phyloP scores from a whole-genome alignment of 768 basidiomycete species.

The Suillus paluster region DNA sequence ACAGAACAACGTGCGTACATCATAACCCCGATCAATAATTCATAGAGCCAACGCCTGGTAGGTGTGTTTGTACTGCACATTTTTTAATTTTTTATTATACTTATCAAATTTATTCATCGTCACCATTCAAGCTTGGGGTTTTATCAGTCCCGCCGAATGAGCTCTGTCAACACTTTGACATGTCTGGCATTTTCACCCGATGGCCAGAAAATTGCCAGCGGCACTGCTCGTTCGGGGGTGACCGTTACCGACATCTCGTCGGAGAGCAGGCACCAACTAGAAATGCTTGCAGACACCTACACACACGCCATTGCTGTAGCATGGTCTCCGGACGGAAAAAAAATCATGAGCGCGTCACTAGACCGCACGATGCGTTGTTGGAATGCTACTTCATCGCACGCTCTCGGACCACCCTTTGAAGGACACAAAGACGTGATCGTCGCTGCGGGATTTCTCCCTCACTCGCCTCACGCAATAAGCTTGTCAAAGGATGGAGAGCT shows the following conservation, averaged over 20 bases:
- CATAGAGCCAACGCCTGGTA: too few relatives aligned
- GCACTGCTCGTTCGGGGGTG: constrained; percentile 8
- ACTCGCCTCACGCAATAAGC: background rate
- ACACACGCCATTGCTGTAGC: constrained; percentile 19
- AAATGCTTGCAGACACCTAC: too few relatives aligned
- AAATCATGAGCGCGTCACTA: constrained; percentile 31
- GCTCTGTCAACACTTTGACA: background rate
- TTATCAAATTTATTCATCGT: too few relatives aligned
- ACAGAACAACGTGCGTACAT: too few relatives aligned
- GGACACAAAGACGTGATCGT: constrained; percentile 18
- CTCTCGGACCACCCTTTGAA: constrained; percentile 28
- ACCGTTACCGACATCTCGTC: background rate
- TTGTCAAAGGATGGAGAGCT: constrained; percentile 1
- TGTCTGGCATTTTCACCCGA: background rate
- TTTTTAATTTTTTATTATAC: too few relatives aligned
- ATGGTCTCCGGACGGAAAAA: constrained; percentile 32
- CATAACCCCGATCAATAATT: too few relatives aligned
- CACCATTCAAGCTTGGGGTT: too few relatives aligned
- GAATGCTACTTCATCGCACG: constrained; percentile 23
- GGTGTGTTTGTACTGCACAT: too few relatives aligned
- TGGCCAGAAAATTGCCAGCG: background rate
- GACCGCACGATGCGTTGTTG: constrained; percentile 35
- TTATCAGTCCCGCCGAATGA: constrained; percentile 2
- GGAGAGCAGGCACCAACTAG: background rate
- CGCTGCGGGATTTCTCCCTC: background rate